Conservation (phyloP, 495 filamentous ascomycete genomes). For the Astrothelium subdiscretum region DNA sequence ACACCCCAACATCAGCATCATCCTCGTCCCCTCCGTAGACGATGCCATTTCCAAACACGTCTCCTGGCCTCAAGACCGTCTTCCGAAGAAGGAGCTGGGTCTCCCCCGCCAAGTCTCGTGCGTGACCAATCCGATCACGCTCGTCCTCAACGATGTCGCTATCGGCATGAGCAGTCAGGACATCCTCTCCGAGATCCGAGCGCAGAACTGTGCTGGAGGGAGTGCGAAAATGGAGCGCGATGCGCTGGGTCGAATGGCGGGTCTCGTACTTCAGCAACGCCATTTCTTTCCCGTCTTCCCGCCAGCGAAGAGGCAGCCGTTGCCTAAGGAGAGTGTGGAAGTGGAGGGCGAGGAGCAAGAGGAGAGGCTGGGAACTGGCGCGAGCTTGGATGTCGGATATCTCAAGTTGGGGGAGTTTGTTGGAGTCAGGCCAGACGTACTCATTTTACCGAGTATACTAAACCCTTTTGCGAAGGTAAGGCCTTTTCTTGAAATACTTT, state of each 20-base stretch:
- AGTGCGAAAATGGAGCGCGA: conserved; percentile 41
- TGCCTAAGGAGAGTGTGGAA: conserved; percentile 41
- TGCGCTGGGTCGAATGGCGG: conserved; percentile 53
- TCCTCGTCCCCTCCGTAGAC: conserved; percentile 77
- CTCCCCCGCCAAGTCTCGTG: conserved; percentile 62
- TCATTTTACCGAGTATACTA: conserved; percentile 73
- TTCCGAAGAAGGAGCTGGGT: conserved; percentile 58
- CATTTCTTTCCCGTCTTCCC: conserved; percentile 87
- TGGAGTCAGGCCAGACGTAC: conserved; percentile 69
- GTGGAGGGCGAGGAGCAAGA: conserved; percentile 37
- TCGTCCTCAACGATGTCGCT: conserved; percentile 74
- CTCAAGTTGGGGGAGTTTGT: conserved; percentile 84
- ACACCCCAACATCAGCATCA: conserved; percentile 65
- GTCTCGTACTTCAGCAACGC: conserved; percentile 72
- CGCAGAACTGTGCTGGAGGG: conserved; percentile 58
- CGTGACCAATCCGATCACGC: conserved; percentile 77
- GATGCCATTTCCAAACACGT: conserved; percentile 74
- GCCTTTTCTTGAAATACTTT: not conserved
- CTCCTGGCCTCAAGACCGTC: conserved; percentile 79
- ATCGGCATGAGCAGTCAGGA: conserved; percentile 76
- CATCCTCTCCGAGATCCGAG: conserved; percentile 62
- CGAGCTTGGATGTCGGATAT: conserved; percentile 72
- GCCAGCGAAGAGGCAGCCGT: conserved; percentile 49
- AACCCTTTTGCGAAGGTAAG: conserved; percentile 78
- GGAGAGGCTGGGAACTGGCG: conserved; percentile 51